Base-by-base conservation (phyloP, 805 yeast genomes). In the Dipodascus geniculatus region DNA sequence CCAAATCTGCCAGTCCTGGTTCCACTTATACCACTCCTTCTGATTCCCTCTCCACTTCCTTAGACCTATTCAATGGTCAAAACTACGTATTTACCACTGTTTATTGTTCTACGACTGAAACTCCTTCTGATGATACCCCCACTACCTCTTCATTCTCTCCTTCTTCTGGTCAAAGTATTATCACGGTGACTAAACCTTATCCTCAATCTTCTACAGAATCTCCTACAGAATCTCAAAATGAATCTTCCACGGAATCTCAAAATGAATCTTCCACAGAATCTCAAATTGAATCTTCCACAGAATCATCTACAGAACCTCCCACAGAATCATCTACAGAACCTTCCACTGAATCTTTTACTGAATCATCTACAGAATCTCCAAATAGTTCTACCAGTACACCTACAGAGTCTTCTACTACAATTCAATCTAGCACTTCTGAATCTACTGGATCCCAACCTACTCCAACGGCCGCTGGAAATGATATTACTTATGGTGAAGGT, bases 271-370 rank as follows among this genome's bases (percentile, higher is more conserved):
- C n/a, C n/a, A n/a, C n/a, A n/a, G n/a, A n/a, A n/a, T n/a, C n/a
- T n/a, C n/a, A n/a, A n/a, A n/a, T n/a, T n/a, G n/a, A n/a, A n/a
- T n/a, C n/a, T n/a, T n/a, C n/a, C n/a, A n/a, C n/a, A n/a, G n/a
- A n/a, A n/a, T n/a, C n/a, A n/a, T n/a, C n/a, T n/a, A n/a, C n/a
- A n/a, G n/a, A n/a, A n/a, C n/a, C n/a, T n/a, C n/a, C n/a, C n/a
- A n/a, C n/a, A n/a, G n/a, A n/a, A n/a, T n/a, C n/a, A n/a, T n/a
- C n/a, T n/a, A n/a, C 11, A 6, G 33, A 28, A 11, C 11, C 33
- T 28, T 42, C 56, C 17, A 16, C 54, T 31, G 53, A 49, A 17
- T 22, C 54, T 20, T 23, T 54, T 31, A 20, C 53, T 22, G 19
- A 11, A 28, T 28, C 33, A 6, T 6, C 33, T 28, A 28, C 33